A percentile compares a stretch with the other conserved stretches of the same genome.
Conservation (phyloP, 306 rosid genomes). For the Urtica urens region DNA sequence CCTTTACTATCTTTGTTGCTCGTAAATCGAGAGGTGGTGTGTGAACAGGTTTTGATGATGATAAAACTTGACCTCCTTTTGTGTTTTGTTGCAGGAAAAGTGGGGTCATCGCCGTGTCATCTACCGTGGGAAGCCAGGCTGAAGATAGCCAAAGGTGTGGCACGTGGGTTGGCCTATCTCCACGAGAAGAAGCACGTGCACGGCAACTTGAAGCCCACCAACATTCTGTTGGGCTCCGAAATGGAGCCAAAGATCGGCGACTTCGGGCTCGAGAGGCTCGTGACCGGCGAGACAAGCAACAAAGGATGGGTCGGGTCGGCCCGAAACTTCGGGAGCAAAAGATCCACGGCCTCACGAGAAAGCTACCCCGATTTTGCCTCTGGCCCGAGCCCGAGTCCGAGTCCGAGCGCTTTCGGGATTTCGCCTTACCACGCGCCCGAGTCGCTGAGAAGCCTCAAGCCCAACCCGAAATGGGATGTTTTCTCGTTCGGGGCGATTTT, state of each 20-base stretch:
- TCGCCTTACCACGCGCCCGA: conserved; percentile 79
- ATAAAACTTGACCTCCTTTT: background rate
- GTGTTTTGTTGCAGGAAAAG: conserved; percentile 50
- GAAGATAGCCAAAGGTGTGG: conserved; percentile 80
- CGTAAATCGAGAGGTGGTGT: no score
- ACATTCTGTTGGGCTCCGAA: conserved; percentile 54
- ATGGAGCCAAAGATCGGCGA: conserved; percentile 90
- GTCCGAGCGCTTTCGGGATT: conserved; percentile 61
- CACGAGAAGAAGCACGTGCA: conserved; percentile 98
- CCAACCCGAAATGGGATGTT: conserved; percentile 83
- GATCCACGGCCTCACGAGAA: conserved; percentile 63
- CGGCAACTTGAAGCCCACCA: conserved; percentile 80
- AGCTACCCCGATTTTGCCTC: conserved; percentile 76
- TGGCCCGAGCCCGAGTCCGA: conserved; percentile 84
- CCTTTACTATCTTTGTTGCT: no score
- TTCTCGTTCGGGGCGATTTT: conserved; percentile 81
- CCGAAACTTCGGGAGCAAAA: conserved; percentile 84
- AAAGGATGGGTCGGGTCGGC: conserved; percentile 52
- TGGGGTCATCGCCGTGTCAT: conserved; percentile 93
- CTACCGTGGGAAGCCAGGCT: conserved; percentile 84
- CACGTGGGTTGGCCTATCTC: conserved; percentile 82
- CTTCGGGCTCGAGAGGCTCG: conserved; percentile 72
- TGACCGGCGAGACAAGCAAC: conserved; percentile 49
- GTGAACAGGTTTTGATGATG: no score
- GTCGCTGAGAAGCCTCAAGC: conserved; percentile 68